Evolutionary conservation across 2,329 filamentous ascomycete species (phyloP).

Genomic region (Dactylellina drechsleri): DNA sequence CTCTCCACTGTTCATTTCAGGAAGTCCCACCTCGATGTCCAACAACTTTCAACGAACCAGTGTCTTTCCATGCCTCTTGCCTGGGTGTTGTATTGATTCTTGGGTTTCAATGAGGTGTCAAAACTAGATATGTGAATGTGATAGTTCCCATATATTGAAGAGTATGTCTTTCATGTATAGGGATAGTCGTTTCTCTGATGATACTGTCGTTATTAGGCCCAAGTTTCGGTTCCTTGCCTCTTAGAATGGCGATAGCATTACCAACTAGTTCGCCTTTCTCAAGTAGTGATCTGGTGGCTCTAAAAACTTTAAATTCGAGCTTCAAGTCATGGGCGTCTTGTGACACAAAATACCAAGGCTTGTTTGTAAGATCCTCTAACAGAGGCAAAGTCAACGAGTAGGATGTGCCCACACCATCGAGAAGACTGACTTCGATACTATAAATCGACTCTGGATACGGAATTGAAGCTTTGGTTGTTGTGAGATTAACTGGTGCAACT

Average conservation of each 20-base stretch:
- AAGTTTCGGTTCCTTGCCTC: constrained; percentile 80
- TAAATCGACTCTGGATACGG: not conserved
- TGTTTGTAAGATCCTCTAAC: not conserved
- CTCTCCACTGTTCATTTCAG: not conserved
- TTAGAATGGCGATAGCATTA: constrained; percentile 84
- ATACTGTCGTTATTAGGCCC: constrained; percentile 77
- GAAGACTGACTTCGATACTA: not conserved
- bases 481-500: not conserved
- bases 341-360: not conserved
- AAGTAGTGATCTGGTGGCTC: constrained; percentile 63
- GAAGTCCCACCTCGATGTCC: not conserved
- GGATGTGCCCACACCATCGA: not conserved
- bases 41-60: not conserved
- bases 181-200: constrained; percentile 94
- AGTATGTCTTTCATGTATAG: constrained; percentile 79
- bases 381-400: not conserved
- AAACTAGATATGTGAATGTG: constrained; percentile 95
- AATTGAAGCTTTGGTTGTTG: not conserved
- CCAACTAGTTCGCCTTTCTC: constrained; percentile 82
- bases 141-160: constrained; percentile 80
- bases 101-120: constrained; percentile 90
- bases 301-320: not conserved
- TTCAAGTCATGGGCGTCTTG: not conserved
- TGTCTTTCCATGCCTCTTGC: constrained; percentile 91
- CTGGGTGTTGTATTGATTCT: constrained; percentile 83